A percentile compares a stretch with the other conserved stretches of the same genome.
These are phyloP conservation scores for Sclerotinia trifoliorum DNA, from an alignment of 2,329 filamentous ascomycete genomes.

Conservation along the genomic window DNA sequence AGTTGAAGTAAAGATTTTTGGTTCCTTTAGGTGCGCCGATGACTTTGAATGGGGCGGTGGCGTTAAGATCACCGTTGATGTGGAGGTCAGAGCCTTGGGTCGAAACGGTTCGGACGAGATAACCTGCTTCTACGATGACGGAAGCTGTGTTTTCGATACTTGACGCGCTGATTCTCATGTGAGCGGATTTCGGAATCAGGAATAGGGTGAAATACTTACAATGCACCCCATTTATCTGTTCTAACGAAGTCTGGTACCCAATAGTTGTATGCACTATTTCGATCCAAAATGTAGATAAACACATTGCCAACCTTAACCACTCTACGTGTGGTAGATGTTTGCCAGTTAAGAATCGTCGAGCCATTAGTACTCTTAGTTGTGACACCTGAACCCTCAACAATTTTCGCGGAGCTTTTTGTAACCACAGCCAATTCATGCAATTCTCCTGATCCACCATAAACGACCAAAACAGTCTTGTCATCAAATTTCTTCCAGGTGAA, in stretches of 20 bases:
- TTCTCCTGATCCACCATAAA: conserved; percentile 64
- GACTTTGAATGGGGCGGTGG: conserved; percentile 65
- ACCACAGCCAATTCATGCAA: conserved; percentile 59
- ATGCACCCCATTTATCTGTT: conserved; percentile 40
- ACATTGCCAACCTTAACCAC: conserved; percentile 48
- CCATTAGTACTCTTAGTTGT: conserved; percentile 43
- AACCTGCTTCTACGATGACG: conserved; percentile 62
- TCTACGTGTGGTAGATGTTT: conserved; percentile 52
- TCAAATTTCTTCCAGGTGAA: conserved; percentile 67
- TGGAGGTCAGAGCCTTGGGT: conserved; percentile 56
- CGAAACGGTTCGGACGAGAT: conserved; percentile 61
- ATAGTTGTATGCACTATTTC: conserved; percentile 66
- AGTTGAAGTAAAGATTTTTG: conserved; percentile 62
- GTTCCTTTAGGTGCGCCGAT: conserved; percentile 57
- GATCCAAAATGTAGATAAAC: conserved; percentile 47
- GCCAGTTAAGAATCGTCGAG: conserved; percentile 53
- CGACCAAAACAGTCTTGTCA: conserved; percentile 57
- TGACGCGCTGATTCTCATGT: conserved; percentile 29
- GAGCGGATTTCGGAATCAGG: background rate
- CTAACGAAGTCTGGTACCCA: conserved; percentile 60
- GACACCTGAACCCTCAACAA: conserved; percentile 37
- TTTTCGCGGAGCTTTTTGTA: conserved; percentile 38
- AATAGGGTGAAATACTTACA: conserved; percentile 30
- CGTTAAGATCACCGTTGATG: conserved; percentile 70
- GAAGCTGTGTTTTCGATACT: conserved; percentile 43